Evolutionary conservation across 1,284 basidiomycete genomes (phyloP).

Genomic region (Ceratobasidium theobromae): DNA sequence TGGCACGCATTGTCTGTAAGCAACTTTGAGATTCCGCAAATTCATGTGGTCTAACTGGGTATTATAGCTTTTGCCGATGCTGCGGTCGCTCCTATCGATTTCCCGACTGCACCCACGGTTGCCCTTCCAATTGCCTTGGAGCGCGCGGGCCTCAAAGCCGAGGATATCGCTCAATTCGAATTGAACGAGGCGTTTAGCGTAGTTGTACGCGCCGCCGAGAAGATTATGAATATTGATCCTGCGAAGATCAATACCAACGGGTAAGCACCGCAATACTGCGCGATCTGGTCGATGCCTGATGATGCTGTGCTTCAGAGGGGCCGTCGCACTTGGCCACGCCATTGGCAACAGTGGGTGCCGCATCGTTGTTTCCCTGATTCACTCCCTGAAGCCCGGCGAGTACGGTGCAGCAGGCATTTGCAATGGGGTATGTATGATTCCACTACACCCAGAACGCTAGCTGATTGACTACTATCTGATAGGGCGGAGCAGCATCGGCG

Average conservation of each 20-base stretch:
- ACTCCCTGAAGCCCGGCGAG: conserved; percentile 91
- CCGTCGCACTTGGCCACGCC: conserved; percentile 91
- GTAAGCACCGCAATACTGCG: conserved; percentile 48
- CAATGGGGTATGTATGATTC: conserved; percentile 75
- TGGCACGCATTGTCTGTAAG: conserved; percentile 89
- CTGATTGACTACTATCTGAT: conserved; percentile 32
- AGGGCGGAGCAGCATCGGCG: conserved; percentile 92
- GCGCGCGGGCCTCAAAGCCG: conserved; percentile 77
- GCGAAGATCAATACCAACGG: conserved; percentile 92
- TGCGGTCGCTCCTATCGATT: conserved; percentile 95
- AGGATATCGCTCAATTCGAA: conserved; percentile 92
- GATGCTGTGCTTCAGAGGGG: conserved; percentile 59
- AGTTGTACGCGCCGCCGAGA: conserved; percentile 89
- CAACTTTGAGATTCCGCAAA: conserved; percentile 39
- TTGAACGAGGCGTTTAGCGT: conserved; percentile 99
- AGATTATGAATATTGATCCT: conserved; percentile 80
- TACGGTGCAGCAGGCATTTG: conserved; percentile 98
- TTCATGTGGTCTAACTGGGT: conserved; percentile 38
- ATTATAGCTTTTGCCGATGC: conserved; percentile 89
- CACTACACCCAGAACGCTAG: conserved; percentile 32
- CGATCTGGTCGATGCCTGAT: conserved; percentile 13
- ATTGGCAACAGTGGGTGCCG: conserved; percentile 95
- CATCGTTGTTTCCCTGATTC: conserved; percentile 92
- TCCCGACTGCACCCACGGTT: conserved; percentile 91
- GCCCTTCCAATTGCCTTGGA: conserved; percentile 89